phyloP scores from a whole-genome alignment of 2,329 filamentous ascomycete species.

The Hortaea sp. region DNA sequence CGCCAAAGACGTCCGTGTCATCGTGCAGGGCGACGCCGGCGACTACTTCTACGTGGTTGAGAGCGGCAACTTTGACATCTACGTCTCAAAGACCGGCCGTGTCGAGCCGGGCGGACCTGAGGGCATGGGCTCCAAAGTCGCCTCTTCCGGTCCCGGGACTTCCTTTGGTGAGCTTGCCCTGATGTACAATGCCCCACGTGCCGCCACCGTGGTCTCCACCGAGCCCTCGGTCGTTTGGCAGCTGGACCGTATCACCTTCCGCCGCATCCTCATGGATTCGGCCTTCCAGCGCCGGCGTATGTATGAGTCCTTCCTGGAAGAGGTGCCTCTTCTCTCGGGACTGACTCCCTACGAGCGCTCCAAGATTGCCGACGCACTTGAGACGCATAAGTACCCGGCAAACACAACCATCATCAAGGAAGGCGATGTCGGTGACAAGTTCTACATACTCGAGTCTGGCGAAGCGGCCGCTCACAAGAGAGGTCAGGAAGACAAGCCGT shows the following conservation, averaged over 20 bases:
- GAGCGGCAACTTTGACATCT: conserved; percentile 79
- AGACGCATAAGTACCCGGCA: conserved; percentile 74
- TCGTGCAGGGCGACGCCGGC: conserved; percentile 87
- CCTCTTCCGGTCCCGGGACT: conserved; percentile 72
- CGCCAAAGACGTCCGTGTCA: conserved; percentile 81
- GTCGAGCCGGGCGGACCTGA: conserved; percentile 64
- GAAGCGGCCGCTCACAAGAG: conserved; percentile 79
- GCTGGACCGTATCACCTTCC: conserved; percentile 90
- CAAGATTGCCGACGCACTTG: conserved; percentile 93
- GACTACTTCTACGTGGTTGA: conserved; percentile 98
- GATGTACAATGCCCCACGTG: conserved; percentile 97
- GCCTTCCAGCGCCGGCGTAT: conserved; percentile 92
- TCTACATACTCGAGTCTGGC: conserved; percentile 82
- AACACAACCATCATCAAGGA: conserved; percentile 81
- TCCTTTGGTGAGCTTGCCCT: conserved; percentile 94
- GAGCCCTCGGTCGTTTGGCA: conserved; percentile 84
- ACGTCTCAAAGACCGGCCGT: conserved; percentile 69
- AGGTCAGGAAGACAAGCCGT: conserved; percentile 52
- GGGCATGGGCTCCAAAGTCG: conserved; percentile 75
- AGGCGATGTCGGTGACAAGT: conserved; percentile 82
- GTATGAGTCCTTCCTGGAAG: conserved; percentile 94
- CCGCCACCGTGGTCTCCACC: conserved; percentile 81
- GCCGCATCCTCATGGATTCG: conserved; percentile 95
- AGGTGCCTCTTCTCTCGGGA: conserved; percentile 73
- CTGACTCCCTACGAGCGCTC: conserved; percentile 88